Conservation (phyloP, 2,329 filamentous ascomycete species). For the Colletotrichum sp. region DNA sequence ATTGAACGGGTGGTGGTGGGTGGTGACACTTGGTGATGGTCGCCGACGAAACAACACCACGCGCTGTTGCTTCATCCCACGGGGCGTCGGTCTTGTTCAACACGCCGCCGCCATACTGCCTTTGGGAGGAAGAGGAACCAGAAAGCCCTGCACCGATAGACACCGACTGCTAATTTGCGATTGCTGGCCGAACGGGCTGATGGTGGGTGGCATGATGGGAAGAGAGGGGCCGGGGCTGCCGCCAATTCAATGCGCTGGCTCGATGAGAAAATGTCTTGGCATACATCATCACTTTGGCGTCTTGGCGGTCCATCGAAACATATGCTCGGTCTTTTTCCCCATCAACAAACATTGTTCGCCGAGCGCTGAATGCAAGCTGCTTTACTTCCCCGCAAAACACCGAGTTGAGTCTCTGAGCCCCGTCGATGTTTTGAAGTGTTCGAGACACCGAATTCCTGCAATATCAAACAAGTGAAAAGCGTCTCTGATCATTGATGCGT, state of each 20-base stretch:
- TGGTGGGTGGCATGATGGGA: not conserved
- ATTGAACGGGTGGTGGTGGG: not conserved
- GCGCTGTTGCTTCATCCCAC: not conserved
- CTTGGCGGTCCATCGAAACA: not conserved
- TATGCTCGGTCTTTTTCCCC: not conserved
- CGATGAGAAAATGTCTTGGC: slow-evolving; percentile 3
- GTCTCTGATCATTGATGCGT: not conserved
- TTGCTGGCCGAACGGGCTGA: not conserved
- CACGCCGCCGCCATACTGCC: not conserved
- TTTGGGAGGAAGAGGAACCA: not conserved
- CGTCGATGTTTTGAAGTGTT: not conserved
- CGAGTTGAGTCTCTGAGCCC: not conserved
- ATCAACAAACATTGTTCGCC: not conserved
- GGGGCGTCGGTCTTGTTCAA: slow-evolving; percentile 2
- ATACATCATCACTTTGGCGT: slow-evolving; percentile 3
- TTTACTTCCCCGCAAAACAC: not conserved
- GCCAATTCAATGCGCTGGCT: not conserved
- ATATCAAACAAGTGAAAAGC: not conserved
- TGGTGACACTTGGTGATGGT: not conserved
- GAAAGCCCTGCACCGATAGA: not conserved
- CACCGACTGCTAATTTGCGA: not conserved
- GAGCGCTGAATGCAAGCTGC: not conserved
- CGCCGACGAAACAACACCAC: not conserved
- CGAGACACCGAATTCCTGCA: not conserved
- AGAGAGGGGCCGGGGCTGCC: slow-evolving; percentile 4